Base-by-base conservation (phyloP, 768 basidiomycete genomes). In the Tylopilus cervinicoccineus region DNA sequence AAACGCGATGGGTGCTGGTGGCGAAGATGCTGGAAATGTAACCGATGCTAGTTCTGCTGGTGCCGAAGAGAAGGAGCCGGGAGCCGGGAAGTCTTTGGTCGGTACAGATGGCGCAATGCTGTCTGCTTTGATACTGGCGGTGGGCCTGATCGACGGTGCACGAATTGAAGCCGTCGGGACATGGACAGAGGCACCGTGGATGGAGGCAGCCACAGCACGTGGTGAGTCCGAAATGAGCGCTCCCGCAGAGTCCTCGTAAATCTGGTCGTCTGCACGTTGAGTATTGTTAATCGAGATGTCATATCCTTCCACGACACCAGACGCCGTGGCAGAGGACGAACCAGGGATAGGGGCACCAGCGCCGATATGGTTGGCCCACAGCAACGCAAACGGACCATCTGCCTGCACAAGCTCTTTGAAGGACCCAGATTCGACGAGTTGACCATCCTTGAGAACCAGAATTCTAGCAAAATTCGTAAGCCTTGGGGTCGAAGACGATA, bases 281-380 rank as follows among this genome's bases (percentile, higher is more conserved):
- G 48, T 55, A 26, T 62, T 62, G n/a, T 44, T 47, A 17, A 42
- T 42, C 23, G 56, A 60, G 3, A 40, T 14, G 8, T 71, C 69
- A 39, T 63, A 61, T 33, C 58, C 69, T 29, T 58, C 62, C 7
- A 27, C 55, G 16, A 44, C 42, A 23, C 65, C 63, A 4, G 64
- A 63, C 16, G 60, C 56, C 7, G 60, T 54, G 19, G 50, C 56
- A 42, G 57, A 55, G 16, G 58, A 63, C 31, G 66, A 66, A 17
- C 61, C 56, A 5, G 73, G 67, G 31, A 71, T 58, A 14, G 74
- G 67, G 51, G 68, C 70, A 44, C 79, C 75, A 5, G 84, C 75
- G 20, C 81, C 80, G 26, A 86, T 73, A 60, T 94, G 88, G 62
- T 90, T 82, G 1, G 87, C 83, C 93, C 93, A 96, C 88, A 94